phyloP scores from a whole-genome alignment of 192 early-diverging fungal species.

The Backusella tarrabulga region DNA sequence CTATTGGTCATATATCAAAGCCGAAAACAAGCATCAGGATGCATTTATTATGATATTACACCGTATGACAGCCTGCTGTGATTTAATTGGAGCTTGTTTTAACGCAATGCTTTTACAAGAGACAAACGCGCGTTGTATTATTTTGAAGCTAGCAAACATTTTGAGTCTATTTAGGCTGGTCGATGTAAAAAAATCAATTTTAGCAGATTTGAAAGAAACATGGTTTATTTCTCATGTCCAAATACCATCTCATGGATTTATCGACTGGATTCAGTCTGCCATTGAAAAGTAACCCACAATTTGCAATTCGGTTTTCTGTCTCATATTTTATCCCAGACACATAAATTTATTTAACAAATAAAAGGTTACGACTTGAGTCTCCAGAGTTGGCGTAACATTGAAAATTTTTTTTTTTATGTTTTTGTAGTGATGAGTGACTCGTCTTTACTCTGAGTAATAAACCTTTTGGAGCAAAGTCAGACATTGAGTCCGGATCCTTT shows the following conservation, averaged over 20 bases:
- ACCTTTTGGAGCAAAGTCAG: slow-evolving; percentile 3
- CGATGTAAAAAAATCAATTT: not conserved
- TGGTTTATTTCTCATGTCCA: not conserved
- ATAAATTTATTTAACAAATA: not conserved
- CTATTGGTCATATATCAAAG: not conserved
- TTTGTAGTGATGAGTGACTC: slow-evolving; percentile 1
- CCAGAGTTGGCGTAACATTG: slow-evolving; percentile 4
- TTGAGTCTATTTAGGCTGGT: not conserved
- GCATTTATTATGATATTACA: not conserved
- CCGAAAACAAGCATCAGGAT: not conserved
- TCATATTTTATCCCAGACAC: not conserved
- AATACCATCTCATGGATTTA: not conserved
- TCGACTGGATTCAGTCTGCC: not conserved
- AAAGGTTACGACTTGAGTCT: not conserved
- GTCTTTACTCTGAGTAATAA: not conserved
- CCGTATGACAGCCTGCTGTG: not conserved
- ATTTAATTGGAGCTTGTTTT: not conserved
- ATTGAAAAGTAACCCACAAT: not conserved
- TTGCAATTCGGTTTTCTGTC: not conserved
- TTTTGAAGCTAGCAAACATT: not conserved
- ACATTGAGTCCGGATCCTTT: slow-evolving; percentile 9
- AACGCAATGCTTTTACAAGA: not conserved
- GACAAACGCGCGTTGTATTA: not conserved
- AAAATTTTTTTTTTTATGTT: not conserved
- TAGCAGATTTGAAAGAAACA: not conserved